Evolutionary conservation across 129 eudicot species (phyloP).

Genomic region (Pseudognaphalium luteoalbum): DNA sequence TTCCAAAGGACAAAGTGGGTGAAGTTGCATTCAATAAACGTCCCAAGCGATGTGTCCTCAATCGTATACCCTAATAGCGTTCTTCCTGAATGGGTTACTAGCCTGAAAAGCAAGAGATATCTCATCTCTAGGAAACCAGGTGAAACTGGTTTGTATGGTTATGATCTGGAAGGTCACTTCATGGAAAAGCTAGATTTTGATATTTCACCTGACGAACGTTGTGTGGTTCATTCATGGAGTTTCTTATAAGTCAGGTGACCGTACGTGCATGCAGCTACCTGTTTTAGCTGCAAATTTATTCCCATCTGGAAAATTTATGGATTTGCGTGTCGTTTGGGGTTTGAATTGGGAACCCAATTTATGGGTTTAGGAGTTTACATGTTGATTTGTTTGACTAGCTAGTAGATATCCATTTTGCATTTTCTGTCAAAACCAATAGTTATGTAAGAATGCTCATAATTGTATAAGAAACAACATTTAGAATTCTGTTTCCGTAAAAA

Average conservation of each 20-base stretch:
- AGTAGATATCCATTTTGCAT: background rate
- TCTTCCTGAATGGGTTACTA: background rate
- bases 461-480: no score
- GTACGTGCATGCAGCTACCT: background rate
- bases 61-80: background rate
- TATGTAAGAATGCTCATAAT: no score
- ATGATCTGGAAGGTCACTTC: constrained; percentile 10
- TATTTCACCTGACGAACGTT: constrained; percentile 6
- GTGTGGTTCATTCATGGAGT: constrained; percentile 26
- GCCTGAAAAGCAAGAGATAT: constrained; percentile 26
- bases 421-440: no score
- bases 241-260: no score
- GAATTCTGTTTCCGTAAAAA: no score
- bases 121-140: constrained; percentile 26
- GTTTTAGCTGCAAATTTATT: background rate
- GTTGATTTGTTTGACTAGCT: background rate
- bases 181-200: constrained; percentile 21
- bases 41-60: background rate
- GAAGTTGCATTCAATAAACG: constrained; percentile 4
- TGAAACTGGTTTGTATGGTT: constrained; percentile 18
- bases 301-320: background rate
- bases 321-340: constrained; percentile 2
- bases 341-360: background rate
- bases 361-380: background rate
- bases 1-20: constrained; percentile 23